Evolutionary conservation across 495 filamentous ascomycete species (phyloP).

Genomic region (Aspergillus cavernicola): DNA sequence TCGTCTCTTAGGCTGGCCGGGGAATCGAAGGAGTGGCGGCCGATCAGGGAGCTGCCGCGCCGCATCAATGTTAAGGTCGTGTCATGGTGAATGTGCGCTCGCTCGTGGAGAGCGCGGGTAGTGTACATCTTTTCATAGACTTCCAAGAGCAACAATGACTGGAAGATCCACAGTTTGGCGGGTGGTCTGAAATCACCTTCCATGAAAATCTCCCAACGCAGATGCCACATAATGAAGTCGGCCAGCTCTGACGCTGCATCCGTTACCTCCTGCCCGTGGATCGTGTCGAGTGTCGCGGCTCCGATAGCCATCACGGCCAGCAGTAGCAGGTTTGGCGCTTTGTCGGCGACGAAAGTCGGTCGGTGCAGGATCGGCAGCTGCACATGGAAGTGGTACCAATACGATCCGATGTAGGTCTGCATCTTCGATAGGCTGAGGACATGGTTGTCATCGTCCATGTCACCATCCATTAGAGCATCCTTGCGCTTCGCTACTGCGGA

Average conservation of each 20-base stretch:
- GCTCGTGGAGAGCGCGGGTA: conserved; percentile 84
- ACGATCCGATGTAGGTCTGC: conserved; percentile 90
- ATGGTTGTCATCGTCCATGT: conserved; percentile 67
- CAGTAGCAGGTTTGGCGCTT: conserved; percentile 78
- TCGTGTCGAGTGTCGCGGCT: conserved; percentile 80
- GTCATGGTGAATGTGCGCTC: conserved; percentile 95
- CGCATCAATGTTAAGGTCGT: conserved; percentile 96
- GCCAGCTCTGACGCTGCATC: conserved; percentile 72
- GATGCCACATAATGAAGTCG: conserved; percentile 84
- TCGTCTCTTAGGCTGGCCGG: conserved; percentile 76
- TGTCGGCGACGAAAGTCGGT: conserved; percentile 86
- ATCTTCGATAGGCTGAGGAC: conserved; percentile 89
- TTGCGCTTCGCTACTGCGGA: conserved; percentile 71
- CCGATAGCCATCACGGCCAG: conserved; percentile 93
- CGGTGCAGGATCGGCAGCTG: conserved; percentile 94
- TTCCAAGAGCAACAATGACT: conserved; percentile 84
- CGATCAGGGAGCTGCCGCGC: conserved; percentile 85
- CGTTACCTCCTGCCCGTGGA: conserved; percentile 67
- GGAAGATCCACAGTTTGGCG: conserved; percentile 97
- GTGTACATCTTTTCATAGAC: conserved; percentile 97
- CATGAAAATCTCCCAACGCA: conserved; percentile 90
- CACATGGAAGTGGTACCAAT: conserved; percentile 92
- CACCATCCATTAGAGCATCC: conserved; percentile 73
- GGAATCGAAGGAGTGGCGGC: conserved; percentile 81
- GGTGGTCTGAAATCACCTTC: conserved; percentile 89